phyloP scores from a whole-genome alignment of 2,329 filamentous ascomycete species.

The Cladosporium sp. region DNA sequence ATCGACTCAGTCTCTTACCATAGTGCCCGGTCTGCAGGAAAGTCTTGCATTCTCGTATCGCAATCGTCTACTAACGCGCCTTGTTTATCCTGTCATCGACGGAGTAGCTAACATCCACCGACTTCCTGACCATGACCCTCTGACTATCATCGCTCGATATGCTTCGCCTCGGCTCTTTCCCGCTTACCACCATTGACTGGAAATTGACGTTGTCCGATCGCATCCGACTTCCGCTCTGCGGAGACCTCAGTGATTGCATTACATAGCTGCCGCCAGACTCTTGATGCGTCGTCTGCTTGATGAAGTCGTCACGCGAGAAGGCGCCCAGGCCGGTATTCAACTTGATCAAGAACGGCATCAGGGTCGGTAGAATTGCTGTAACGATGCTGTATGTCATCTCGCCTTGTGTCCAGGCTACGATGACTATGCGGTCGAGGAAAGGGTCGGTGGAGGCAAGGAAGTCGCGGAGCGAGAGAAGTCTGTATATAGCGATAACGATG shows the following conservation, averaged over 20 bases:
- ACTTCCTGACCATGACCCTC: conserved; percentile 6
- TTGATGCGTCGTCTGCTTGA: conserved; percentile 8
- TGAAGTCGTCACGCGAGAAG: conserved; percentile 12
- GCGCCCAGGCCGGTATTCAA: conserved; percentile 16
- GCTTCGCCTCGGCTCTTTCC: neutral
- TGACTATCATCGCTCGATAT: conserved; percentile 17
- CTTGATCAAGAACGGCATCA: conserved; percentile 14
- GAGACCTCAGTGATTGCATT: conserved; percentile 2
- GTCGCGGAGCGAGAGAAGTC: neutral
- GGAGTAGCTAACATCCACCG: conserved; percentile 6
- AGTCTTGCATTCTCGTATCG: neutral
- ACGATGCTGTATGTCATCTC: conserved; percentile 14
- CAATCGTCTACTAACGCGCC: neutral
- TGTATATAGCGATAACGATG: conserved; percentile 5
- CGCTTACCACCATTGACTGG: conserved; percentile 1
- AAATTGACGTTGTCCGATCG: conserved; percentile 4
- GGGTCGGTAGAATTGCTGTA: neutral
- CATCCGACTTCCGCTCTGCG: neutral
- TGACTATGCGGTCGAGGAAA: neutral
- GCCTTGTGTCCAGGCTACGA: conserved; percentile 10
- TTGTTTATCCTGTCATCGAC: neutral
- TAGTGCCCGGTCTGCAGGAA: neutral
- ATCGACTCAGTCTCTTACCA: neutral
- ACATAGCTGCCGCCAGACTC: conserved; percentile 7
- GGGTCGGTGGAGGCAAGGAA: neutral